Evolutionary conservation across 2,329 filamentous ascomycete species (phyloP), one percentile per base, ranked within the genome.

Genomic region (Colletotrichum agaves): DNA sequence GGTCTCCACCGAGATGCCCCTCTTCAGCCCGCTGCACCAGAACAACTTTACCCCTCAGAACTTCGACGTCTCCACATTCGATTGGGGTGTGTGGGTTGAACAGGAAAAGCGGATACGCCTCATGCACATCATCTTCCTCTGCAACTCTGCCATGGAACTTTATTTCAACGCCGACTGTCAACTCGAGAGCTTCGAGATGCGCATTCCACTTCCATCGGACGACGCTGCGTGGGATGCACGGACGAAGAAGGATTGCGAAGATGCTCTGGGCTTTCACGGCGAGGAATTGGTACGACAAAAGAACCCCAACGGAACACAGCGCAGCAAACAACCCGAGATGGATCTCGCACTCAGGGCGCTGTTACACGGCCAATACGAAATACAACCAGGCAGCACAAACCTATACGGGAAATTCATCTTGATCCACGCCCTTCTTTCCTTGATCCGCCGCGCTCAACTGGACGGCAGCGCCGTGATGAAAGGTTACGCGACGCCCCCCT

Each of bases 221-320:
- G 91, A 93, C 76, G 89, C 89, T 15, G 88, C 89, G 2, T 93
- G 91, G 91, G 91, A 93, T 72, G 91, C 91, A 4, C 81, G 79
- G 35, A 85, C 83, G 43, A 77, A 82, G 5, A 77, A 83, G 15
- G 85, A 88, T 41, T 93, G 91, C 74, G 88, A 88, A 21, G 83
- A 87, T 70, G 88, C 90, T 6, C 79, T 93, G 3, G 90, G 90
- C 4, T 77, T 93, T 1, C 81, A 86, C 63, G 90, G 91, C 3
- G 76, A 83, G 1, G 80, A 83, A 12, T 82, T 83, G 19, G 88
- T 90, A 46, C 80, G 76, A n/a, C 79, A 79, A 23, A 81, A 75
- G 63, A 93, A 93, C 71, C 78, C 84, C 2, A 85, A 87, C 66
- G 90, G 90, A 4, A 91, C 87, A 57, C 85, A 87, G 71, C 83